phyloP scores from a whole-genome alignment of 2,329 filamentous ascomycete genomes.

The Diplocarpon mali region DNA sequence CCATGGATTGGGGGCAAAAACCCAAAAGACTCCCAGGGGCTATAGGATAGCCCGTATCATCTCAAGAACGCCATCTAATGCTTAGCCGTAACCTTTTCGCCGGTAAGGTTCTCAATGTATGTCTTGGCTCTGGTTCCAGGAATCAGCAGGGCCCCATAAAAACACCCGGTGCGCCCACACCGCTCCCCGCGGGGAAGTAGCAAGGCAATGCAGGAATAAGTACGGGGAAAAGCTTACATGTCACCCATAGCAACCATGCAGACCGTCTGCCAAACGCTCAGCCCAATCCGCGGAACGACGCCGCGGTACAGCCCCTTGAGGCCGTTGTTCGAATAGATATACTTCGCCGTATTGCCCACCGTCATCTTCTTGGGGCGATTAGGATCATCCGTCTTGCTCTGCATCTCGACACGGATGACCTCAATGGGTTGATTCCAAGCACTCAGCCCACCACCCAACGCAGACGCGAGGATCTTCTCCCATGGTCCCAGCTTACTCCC shows the following conservation, averaged over 20 bases:
- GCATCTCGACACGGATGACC: constrained; percentile 99
- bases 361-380: constrained; percentile 99
- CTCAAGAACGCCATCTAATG: constrained; percentile 40
- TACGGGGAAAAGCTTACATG: constrained; percentile 54
- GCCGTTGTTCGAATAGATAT: constrained; percentile 88
- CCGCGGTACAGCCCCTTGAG: constrained; percentile 90
- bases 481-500: constrained; percentile 63
- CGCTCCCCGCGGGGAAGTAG: background rate
- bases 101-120: constrained; percentile 56
- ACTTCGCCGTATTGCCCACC: constrained; percentile 71
- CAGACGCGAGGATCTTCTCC: constrained; percentile 85
- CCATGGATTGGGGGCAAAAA: too few species aligned
- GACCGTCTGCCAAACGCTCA: constrained; percentile 97
- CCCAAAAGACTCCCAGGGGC: too few species aligned
- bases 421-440: constrained; percentile 99
- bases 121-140: constrained; percentile 45
- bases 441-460: constrained; percentile 82
- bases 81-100: constrained; percentile 54
- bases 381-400: constrained; percentile 95
- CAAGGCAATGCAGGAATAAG: background rate
- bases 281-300: constrained; percentile 84
- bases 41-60: too few species aligned
- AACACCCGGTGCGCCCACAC: background rate
- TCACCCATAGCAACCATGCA: constrained; percentile 99
- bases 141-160: constrained; percentile 10